These are phyloP conservation scores for Suhomyces yuchorum DNA, from an alignment of 1,139 yeast genomes.

Conservation along the genomic window DNA sequence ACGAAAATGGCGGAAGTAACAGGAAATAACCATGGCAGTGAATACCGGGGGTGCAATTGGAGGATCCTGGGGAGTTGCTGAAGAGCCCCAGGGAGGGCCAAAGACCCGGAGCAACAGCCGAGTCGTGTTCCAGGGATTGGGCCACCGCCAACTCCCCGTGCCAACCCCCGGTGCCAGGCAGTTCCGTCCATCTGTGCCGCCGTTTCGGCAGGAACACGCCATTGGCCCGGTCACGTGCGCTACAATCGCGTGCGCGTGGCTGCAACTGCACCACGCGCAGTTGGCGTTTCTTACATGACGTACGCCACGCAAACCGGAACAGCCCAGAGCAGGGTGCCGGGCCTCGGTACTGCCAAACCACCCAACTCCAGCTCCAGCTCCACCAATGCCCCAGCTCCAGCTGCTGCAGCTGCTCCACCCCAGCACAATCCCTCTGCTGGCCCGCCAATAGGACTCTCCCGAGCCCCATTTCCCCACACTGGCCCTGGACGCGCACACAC, in stretches of 20 bases:
- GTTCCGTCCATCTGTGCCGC: neutral
- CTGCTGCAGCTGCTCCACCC: too few species aligned
- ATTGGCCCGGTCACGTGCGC: conserved; percentile 2
- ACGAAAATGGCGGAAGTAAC: too few species aligned
- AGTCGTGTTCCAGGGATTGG: too few species aligned
- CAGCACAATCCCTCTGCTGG: neutral
- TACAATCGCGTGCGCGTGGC: conserved; percentile 2
- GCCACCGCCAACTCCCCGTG: too few species aligned
- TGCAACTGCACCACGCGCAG: conserved; percentile 3
- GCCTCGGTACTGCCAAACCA: neutral
- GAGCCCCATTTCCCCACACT: neutral
- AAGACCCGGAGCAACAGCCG: too few species aligned
- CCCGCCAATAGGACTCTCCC: too few species aligned
- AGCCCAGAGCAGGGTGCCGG: neutral
- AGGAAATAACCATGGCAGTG: too few species aligned
- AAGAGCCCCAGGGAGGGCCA: too few species aligned
- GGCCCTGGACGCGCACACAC: conserved; percentile 2
- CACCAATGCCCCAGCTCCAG: too few species aligned
- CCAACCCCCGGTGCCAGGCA: too few species aligned
- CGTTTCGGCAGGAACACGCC: conserved; percentile 3
- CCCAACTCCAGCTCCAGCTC: neutral
- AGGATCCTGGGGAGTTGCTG: too few species aligned
- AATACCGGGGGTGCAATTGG: too few species aligned
- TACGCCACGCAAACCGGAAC: neutral
- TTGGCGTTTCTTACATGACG: conserved; percentile 3